Evolutionary conservation across 768 basidiomycete species (phyloP), one percentile per base, ranked within the genome.

Genomic region (Phylloporus sp.): DNA sequence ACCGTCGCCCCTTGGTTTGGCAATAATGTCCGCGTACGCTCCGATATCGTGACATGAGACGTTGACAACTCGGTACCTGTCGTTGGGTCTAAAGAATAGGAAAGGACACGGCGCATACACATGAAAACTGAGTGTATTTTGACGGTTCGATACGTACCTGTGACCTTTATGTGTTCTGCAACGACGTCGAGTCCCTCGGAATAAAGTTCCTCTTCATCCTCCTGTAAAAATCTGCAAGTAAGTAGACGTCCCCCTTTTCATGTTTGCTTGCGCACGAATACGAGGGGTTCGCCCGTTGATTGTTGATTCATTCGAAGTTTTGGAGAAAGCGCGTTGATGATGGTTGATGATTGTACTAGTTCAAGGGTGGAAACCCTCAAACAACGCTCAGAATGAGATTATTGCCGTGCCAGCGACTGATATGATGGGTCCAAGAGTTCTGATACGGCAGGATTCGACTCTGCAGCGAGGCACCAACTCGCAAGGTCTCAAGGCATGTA

Each of bases 141-240:
- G 50, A 44, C 23, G 15, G 6, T 45, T 44, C 31, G 27, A 62
- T 35, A 43, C 59, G 28, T 41, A 64, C 61, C 48, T 5, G 64
- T 43, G 23, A 3, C 20, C 9, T 44, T 27, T 3, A 53, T 4
- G 3, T 53, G 49, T 24, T 49, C 38, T 18, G n/a, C 10, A 10
- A 64, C n/a, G 18, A 32, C 18, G 0, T 62, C 51, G 7, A 58
- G 23, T 5, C 57, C 59, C 11, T 59, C 51, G 1, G 32, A 23
- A 38, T 45, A 64, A n/a, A n/a, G n/a, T 36, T 55, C 56, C 4
- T 61, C 53, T 36, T 62, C 61, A 27, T 62, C 62, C 14, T 64
- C 56, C 56, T 59, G 40, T 53, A 42, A n/a, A 33, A 29, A 18
- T 21, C n/a, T 20, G n/a, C 9, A 23, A 9, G 32, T 57, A 10